Base-by-base conservation (phyloP, 1,284 basidiomycete species). In the Veloporphyrellus conicus region DNA sequence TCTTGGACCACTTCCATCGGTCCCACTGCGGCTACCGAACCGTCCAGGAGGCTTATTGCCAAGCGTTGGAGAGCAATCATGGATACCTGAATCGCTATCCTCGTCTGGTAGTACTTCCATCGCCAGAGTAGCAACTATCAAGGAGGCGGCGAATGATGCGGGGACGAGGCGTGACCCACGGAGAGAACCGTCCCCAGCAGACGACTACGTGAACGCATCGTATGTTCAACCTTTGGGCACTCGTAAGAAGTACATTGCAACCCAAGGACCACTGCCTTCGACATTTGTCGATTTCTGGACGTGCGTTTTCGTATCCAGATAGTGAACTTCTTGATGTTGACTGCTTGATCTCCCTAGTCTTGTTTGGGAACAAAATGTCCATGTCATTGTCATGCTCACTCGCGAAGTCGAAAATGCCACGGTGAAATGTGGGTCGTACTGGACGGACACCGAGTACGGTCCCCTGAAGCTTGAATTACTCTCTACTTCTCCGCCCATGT, bases 211-310 rank as follows among this genome's bases (percentile, higher is more conserved):
- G 68, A 96, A 97, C 62, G 93, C 93, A 3, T 93, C 90, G 29
- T 90, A 85, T 57, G 84, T 94, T 18, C 91, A 93, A 66, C 91
- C 91, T 2, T 71, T 88, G 41, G 85, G 87, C 2, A 93, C 91
- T 1, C 75, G 69, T 23, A 79, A 82, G 63, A 78, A 84, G 32
- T 98, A 95, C 64, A 97, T 99, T 54, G 95, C 94, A 1, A 97
- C 95, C 1, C 95, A 99, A 67, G 95, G 95, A 1, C 95, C 95
- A 2, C 70, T 99, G 25, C 87, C 90, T 7, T 81, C 87, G 19
- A 98, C 95, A 0, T 96, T 87, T 64, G 73, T 76, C 8, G 93
- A 97, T 62, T 99, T 99, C 60, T 99, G 95, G 95, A 90, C 86
- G 95, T 92, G 62, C 73, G 88, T 81, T 15, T 12, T 42, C 32